These are phyloP conservation scores for Stachybotrys chartarum DNA, from an alignment of 2,329 filamentous ascomycete species.

Conservation along the genomic window DNA sequence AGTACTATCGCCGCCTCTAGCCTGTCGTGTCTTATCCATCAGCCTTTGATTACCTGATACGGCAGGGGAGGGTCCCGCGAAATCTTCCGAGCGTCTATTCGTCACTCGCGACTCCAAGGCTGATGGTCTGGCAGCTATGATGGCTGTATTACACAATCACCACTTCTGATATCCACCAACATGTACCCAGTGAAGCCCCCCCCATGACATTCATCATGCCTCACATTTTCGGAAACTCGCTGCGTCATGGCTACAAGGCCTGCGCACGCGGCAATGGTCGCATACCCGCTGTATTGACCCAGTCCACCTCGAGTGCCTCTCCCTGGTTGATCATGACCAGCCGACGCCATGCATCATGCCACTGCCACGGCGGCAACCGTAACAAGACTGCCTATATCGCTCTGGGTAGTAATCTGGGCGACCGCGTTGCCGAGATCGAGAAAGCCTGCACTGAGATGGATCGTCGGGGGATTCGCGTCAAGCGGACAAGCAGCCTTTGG, in stretches of 20 bases:
- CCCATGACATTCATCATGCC: background rate
- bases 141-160: background rate
- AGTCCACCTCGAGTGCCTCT: background rate
- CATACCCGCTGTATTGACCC: background rate
- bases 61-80: too few relatives aligned
- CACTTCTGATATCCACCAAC: background rate
- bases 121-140: background rate
- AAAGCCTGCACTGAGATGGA: slow-evolving; percentile 74
- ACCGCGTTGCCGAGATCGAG: slow-evolving; percentile 80
- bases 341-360: background rate
- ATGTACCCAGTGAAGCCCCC: background rate
- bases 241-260: background rate
- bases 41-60: too few relatives aligned
- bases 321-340: background rate
- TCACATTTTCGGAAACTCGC: background rate
- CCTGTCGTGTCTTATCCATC: too few relatives aligned
- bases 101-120: too few relatives aligned
- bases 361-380: slow-evolving; percentile 9
- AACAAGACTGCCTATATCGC: slow-evolving; percentile 66
- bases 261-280: background rate
- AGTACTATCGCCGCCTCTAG: too few relatives aligned
- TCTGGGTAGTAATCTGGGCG: slow-evolving; percentile 85
- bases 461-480: slow-evolving; percentile 61
- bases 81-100: too few relatives aligned
- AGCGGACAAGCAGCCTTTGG: slow-evolving; percentile 81